These are phyloP conservation scores for Ettlia oleoabundans DNA, from an alignment of 139 green algal genomes.

Conservation along the genomic window DNA sequence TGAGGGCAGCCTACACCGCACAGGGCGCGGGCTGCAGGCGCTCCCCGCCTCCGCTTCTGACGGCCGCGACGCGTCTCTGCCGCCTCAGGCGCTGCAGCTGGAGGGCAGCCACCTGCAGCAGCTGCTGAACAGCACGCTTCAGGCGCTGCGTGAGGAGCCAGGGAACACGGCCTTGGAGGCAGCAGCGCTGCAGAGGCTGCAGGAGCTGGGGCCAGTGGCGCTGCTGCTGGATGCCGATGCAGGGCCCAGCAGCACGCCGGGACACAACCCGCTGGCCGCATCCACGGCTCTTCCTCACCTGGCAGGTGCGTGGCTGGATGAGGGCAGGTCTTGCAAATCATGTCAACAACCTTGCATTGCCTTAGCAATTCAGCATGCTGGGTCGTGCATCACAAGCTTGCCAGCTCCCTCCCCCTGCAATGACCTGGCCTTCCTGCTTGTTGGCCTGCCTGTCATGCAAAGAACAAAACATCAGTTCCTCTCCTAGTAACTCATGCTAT, in stretches of 20 bases:
- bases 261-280: slow-evolving; percentile 18
- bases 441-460: no score
- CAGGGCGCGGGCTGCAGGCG: slow-evolving; percentile 1
- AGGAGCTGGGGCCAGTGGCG: slow-evolving; percentile 54
- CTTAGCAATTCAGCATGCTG: no score
- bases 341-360: no score
- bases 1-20: not conserved
- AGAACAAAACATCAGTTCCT: no score
- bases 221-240: slow-evolving; percentile 33
- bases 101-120: not conserved
- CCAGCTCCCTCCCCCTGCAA: no score
- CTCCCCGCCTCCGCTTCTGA: not conserved
- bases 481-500: no score
- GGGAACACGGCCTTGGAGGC: slow-evolving; percentile 20
- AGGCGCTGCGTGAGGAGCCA: slow-evolving; percentile 22
- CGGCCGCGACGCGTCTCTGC: not conserved
- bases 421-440: no score
- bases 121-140: slow-evolving; percentile 36
- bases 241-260: not conserved
- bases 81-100: not conserved
- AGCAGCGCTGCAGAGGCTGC: slow-evolving; percentile 38
- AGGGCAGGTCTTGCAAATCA: no score
- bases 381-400: no score
- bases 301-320: no score
- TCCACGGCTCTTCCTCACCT: slow-evolving; percentile 27